phyloP scores from a whole-genome alignment of 139 green algal genomes.

The Bryopsis sp. region DNA sequence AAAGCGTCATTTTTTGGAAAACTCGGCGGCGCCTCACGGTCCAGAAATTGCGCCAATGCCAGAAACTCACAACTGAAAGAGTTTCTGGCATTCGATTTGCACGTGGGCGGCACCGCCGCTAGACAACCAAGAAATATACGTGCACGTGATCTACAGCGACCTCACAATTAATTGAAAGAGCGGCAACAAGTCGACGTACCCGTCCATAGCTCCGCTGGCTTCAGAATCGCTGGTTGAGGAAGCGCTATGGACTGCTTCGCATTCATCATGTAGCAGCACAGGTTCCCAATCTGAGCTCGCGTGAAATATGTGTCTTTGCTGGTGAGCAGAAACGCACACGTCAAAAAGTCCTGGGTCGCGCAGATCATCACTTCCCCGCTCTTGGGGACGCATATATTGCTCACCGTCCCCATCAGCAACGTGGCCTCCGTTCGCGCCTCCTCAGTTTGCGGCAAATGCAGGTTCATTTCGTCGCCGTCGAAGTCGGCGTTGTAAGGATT shows the following conservation, averaged over 20 bases:
- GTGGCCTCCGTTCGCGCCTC: slow-evolving; percentile 88
- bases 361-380: slow-evolving; percentile 92
- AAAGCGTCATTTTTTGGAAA: too few relatives aligned
- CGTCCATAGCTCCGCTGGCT: slow-evolving; percentile 93
- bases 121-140: too few relatives aligned
- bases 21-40: too few relatives aligned
- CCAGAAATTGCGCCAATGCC: too few relatives aligned
- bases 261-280: slow-evolving; percentile 67
- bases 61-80: too few relatives aligned
- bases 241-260: slow-evolving; percentile 39
- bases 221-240: slow-evolving; percentile 54
- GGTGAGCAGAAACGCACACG: slow-evolving; percentile 84
- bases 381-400: slow-evolving; percentile 95
- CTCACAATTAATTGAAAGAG: too few relatives aligned
- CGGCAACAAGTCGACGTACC: too few relatives aligned
- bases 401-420: slow-evolving; percentile 80
- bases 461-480: slow-evolving; percentile 99
- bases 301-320: slow-evolving; percentile 67
- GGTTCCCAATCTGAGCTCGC: slow-evolving; percentile 28
- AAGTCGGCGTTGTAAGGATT: slow-evolving; percentile 98
- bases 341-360: slow-evolving; percentile 96
- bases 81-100: too few relatives aligned
- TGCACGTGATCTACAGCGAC: too few relatives aligned
- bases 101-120: too few relatives aligned
- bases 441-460: slow-evolving; percentile 95